Percentiles rank a stretch among this genome's conserved stretches.
phyloP scores from a whole-genome alignment of 208 protist genomes.

The Trypanosoma vivax region DNA sequence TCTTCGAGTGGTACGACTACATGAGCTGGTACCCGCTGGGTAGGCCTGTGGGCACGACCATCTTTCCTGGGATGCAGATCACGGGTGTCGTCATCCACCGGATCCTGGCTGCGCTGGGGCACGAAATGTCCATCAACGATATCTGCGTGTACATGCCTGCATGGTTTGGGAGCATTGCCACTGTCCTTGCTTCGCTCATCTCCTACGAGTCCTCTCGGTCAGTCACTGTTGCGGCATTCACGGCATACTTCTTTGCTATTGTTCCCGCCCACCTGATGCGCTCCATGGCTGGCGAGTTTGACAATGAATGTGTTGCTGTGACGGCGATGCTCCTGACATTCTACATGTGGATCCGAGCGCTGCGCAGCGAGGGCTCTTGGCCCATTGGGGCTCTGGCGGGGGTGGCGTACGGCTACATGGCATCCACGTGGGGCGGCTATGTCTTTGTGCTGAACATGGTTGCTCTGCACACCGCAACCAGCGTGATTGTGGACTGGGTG shows the following conservation, averaged over 20 bases:
- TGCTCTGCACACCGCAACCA: slow-evolving; percentile 88
- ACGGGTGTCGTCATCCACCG: slow-evolving; percentile 92
- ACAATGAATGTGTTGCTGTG: slow-evolving; percentile 98
- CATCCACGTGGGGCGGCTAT: slow-evolving; percentile 96
- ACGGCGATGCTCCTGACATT: slow-evolving; percentile 94
- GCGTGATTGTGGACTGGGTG: slow-evolving; percentile 75
- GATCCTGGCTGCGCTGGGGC: slow-evolving; percentile 65
- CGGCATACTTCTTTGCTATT: slow-evolving; percentile 68
- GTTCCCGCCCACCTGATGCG: slow-evolving; percentile 92
- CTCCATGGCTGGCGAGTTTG: slow-evolving; percentile 97
- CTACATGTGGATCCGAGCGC: slow-evolving; percentile 83
- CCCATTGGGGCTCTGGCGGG: slow-evolving; percentile 45
- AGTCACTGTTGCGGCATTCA: slow-evolving; percentile 72
- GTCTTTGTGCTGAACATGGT: slow-evolving; percentile 98
- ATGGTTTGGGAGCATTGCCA: slow-evolving; percentile 88
- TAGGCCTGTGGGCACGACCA: slow-evolving; percentile 95
- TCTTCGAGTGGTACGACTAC: slow-evolving; percentile 99
- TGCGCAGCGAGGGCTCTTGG: slow-evolving; percentile 37
- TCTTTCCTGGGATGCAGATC: slow-evolving; percentile 97
- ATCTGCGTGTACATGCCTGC: slow-evolving; percentile 95
- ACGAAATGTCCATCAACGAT: slow-evolving; percentile 89
- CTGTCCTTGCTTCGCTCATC: slow-evolving; percentile 81
- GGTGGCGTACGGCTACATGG: slow-evolving; percentile 89
- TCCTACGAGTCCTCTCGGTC: slow-evolving; percentile 70
- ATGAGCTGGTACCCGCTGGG: slow-evolving; percentile 97